Evolutionary conservation across 2,329 filamentous ascomycete genomes (phyloP).

Genomic region (Claviceps sp.): DNA sequence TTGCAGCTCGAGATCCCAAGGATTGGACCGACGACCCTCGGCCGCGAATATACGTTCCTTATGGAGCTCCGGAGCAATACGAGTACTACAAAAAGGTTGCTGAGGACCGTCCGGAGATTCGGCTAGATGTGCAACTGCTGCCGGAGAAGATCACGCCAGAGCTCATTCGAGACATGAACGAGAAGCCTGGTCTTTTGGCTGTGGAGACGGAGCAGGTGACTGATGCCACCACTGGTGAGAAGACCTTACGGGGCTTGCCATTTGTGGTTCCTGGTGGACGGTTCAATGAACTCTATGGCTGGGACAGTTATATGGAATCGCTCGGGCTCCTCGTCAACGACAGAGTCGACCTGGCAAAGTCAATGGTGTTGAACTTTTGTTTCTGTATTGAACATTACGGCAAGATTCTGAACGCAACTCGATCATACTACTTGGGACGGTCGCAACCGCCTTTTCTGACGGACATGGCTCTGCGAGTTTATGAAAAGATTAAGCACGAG

Average conservation of each 20-base stretch:
- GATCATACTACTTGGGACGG: conserved; percentile 86
- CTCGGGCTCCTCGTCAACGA: conserved; percentile 78
- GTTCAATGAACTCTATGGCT: conserved; percentile 97
- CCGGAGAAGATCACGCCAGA: conserved; percentile 66
- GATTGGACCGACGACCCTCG: conserved; percentile 87
- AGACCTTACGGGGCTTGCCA: conserved; percentile 66
- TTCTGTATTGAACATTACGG: conserved; percentile 98
- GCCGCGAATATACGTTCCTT: conserved; percentile 83
- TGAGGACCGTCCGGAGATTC: conserved; percentile 63
- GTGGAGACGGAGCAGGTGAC: conserved; percentile 71
- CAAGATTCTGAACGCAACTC: conserved; percentile 94
- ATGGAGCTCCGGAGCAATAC: conserved; percentile 71
- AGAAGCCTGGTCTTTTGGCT: conserved; percentile 77
- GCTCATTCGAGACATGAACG: conserved; percentile 70
- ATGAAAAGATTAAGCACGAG: conserved; percentile 84
- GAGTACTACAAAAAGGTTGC: conserved; percentile 82
- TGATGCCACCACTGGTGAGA: conserved; percentile 49
- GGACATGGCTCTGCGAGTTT: conserved; percentile 90
- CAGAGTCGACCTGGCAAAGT: conserved; percentile 74
- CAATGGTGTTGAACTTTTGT: conserved; percentile 92
- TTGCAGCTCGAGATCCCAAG: conserved; percentile 81
- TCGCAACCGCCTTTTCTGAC: conserved; percentile 96
- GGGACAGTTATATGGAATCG: conserved; percentile 99
- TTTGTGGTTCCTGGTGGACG: conserved; percentile 96
- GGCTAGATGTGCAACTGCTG: conserved; percentile 74